Conservation (phyloP, 306 rosid genomes). For the Begonia loranthoides region DNA sequence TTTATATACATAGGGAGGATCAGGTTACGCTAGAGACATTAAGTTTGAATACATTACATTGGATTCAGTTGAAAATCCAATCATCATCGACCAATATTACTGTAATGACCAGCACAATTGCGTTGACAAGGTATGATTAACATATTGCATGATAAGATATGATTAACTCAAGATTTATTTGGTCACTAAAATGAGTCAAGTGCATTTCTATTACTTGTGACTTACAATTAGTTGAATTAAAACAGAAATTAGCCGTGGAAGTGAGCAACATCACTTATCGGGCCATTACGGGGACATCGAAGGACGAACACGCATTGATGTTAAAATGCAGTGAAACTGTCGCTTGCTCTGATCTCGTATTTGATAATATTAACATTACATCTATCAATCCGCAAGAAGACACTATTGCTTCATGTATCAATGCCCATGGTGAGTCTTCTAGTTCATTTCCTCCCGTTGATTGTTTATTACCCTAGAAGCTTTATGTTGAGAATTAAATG, state of each 20-base stretch:
- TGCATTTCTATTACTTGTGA: neutral
- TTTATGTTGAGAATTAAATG: neutral
- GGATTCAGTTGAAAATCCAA: conserved; percentile 1
- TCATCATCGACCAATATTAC: conserved; percentile 10
- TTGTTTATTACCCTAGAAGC: neutral
- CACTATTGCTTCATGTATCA: conserved; percentile 3
- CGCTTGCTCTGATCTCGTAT: conserved; percentile 8
- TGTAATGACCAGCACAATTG: neutral
- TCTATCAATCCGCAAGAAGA: neutral
- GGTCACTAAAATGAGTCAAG: too few species aligned
- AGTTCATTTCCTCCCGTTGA: conserved; percentile 1
- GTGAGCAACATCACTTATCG: conserved; percentile 9
- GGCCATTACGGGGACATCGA: conserved; percentile 13
- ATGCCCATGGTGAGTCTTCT: conserved; percentile 10
- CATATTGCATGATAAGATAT: too few species aligned
- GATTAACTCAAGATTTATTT: neutral
- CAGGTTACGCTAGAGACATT: conserved; percentile 8
- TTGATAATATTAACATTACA: conserved; percentile 8
- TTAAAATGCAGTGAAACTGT: conserved; percentile 6
- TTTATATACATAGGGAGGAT: conserved; percentile 8
- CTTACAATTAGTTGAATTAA: neutral
- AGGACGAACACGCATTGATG: conserved; percentile 6
- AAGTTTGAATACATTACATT: conserved; percentile 9
- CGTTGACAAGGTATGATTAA: neutral
- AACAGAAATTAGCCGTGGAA: conserved; percentile 14